These are phyloP conservation scores for Guillardia theta DNA, from an alignment of 78 protist species.

Conservation along the genomic window DNA sequence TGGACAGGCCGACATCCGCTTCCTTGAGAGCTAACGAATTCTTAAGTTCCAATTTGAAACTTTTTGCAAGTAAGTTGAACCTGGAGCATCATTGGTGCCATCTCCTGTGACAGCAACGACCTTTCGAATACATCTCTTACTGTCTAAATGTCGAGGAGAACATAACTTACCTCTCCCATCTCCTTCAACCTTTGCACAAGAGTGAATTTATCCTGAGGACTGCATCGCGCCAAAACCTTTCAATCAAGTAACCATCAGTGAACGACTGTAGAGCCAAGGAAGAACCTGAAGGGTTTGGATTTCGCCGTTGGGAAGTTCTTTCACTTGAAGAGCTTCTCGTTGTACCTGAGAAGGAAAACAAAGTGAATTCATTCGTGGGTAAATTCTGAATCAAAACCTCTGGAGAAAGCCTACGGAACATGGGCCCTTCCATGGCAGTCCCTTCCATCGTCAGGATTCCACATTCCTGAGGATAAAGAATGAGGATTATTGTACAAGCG, in stretches of 20 bases:
- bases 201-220: conserved; percentile 23
- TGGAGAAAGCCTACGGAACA: conserved; percentile 60
- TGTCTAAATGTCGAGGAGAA: neutral
- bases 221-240: conserved; percentile 42
- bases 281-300: no score
- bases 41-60: no score
- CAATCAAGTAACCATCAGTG: no score
- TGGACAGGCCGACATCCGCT: conserved; percentile 96
- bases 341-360: no score
- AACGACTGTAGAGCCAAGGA: no score
- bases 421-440: conserved; percentile 78
- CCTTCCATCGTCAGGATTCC: neutral
- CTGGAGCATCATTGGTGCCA: conserved; percentile 98
- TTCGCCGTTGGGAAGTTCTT: no score
- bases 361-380: no score
- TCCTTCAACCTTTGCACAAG: conserved; percentile 10
- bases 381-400: neutral
- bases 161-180: neutral
- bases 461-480: no score
- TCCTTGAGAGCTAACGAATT: conserved; percentile 82
- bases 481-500: no score
- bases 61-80: no score
- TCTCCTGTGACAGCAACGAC: conserved; percentile 87
- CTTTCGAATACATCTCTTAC: no score
- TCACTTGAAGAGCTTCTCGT: no score